phyloP scores from a whole-genome alignment of 148 eudicot genomes.

The Nepenthes gracilis region DNA sequence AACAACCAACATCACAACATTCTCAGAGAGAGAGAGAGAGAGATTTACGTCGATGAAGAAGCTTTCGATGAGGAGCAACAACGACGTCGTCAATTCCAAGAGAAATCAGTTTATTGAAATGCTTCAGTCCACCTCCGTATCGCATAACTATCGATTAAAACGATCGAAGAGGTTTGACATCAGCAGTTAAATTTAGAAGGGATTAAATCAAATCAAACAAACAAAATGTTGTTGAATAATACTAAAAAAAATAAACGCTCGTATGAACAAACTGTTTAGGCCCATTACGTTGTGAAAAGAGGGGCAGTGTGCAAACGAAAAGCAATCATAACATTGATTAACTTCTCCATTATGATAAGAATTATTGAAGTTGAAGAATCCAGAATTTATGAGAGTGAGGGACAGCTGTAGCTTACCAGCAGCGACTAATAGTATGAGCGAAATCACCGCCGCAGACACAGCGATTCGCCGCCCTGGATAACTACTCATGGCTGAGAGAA shows the following conservation, averaged over 20 bases:
- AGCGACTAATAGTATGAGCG: constrained; percentile 18
- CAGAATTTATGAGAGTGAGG: neutral
- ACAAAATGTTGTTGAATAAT: too few species aligned
- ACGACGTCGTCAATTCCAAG: constrained; percentile 12
- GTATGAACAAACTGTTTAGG: too few species aligned
- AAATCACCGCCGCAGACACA: constrained; percentile 27
- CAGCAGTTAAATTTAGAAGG: neutral
- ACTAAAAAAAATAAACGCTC: too few species aligned
- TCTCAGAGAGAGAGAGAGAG: neutral
- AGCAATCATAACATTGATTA: neutral
- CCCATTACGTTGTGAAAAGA: neutral
- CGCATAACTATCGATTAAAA: neutral
- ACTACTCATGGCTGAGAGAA: neutral
- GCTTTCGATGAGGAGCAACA: constrained; percentile 32
- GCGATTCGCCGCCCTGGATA: constrained; percentile 15
- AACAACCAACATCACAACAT: constrained; percentile 1
- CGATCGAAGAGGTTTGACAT: neutral
- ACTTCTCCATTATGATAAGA: neutral
- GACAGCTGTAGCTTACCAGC: constrained; percentile 16
- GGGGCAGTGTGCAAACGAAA: constrained; percentile 5
- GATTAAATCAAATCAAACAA: neutral
- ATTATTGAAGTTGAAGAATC: neutral
- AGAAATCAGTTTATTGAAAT: constrained; percentile 12
- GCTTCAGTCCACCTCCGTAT: neutral
- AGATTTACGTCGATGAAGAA: constrained; percentile 32